Conservation (phyloP, 768 basidiomycete species). For the Amanita rubescens region DNA sequence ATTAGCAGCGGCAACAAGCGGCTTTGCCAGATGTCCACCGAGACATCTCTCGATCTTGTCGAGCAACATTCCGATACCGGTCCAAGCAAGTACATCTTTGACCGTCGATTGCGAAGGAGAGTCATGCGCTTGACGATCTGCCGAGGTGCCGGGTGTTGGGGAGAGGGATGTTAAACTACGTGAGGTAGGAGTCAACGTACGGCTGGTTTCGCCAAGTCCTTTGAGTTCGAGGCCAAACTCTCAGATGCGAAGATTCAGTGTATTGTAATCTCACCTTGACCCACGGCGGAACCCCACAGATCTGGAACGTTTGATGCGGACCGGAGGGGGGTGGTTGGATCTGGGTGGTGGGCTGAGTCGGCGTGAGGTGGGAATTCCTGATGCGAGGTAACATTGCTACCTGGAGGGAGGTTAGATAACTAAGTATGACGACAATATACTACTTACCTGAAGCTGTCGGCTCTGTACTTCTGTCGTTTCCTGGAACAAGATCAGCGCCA, state of each 20-base stretch:
- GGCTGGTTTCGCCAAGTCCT: too few species aligned
- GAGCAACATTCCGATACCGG: constrained; percentile 4
- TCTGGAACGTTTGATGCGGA: too few species aligned
- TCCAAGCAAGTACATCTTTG: neutral
- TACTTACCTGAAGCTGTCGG: neutral
- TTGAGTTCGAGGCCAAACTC: too few species aligned
- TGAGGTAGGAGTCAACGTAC: too few species aligned
- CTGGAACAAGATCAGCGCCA: neutral
- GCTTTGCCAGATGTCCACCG: constrained; percentile 9
- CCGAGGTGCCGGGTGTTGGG: too few species aligned
- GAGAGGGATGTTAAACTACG: too few species aligned
- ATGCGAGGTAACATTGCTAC: neutral
- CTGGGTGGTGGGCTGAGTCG: too few species aligned
- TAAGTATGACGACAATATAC: neutral
- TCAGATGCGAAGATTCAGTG: too few species aligned
- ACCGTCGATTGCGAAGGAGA: neutral
- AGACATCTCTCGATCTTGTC: constrained; percentile 8
- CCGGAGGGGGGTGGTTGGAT: too few species aligned
- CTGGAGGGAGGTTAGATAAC: neutral
- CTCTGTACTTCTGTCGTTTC: neutral
- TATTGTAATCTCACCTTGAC: too few species aligned
- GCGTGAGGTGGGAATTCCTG: too few species aligned
- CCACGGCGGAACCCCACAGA: too few species aligned
- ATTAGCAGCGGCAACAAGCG: constrained; percentile 10
- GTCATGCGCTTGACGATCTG: neutral